A percentile compares a stretch with the other conserved stretches of the same genome.
Evolutionary conservation across 371 early-diverging fungal species (phyloP).

Genomic region (Conidiobolus incongruus): DNA sequence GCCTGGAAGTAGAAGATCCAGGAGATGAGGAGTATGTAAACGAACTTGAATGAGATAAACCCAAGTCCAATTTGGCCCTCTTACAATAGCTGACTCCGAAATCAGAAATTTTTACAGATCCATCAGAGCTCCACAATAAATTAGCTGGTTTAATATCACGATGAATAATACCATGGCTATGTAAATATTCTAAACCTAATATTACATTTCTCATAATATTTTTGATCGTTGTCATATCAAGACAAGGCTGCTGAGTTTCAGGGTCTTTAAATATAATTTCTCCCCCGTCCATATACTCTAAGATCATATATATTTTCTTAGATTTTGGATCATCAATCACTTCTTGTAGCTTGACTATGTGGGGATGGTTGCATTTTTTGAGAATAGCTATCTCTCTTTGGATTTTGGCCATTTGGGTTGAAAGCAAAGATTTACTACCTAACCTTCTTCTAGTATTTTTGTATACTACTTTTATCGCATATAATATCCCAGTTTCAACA

Average conservation of each 20-base stretch:
- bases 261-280: constrained; percentile 73
- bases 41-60: neutral
- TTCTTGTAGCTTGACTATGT: constrained; percentile 72
- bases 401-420: constrained; percentile 67
- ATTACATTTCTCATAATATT: constrained; percentile 72
- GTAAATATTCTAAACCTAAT: constrained; percentile 63
- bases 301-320: constrained; percentile 74
- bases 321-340: constrained; percentile 85
- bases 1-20: neutral
- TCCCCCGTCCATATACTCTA: constrained; percentile 80
- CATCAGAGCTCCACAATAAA: constrained; percentile 76
- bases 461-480: constrained; percentile 75
- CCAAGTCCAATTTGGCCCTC: neutral
- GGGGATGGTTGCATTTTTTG: constrained; percentile 81
- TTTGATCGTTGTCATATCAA: constrained; percentile 39
- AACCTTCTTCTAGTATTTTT: constrained; percentile 44
- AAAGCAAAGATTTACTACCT: constrained; percentile 17
- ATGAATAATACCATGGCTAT: constrained; percentile 72
- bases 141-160: constrained; percentile 96
- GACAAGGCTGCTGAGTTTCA: constrained; percentile 29
- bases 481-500: constrained; percentile 38
- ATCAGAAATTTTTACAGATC: constrained; percentile 93
- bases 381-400: constrained; percentile 85
- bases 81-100: constrained; percentile 36
- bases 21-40: constrained; percentile 4